Evolutionary conservation across 2,329 filamentous ascomycete species (phyloP).

Genomic region (Chlorencoelia australis): DNA sequence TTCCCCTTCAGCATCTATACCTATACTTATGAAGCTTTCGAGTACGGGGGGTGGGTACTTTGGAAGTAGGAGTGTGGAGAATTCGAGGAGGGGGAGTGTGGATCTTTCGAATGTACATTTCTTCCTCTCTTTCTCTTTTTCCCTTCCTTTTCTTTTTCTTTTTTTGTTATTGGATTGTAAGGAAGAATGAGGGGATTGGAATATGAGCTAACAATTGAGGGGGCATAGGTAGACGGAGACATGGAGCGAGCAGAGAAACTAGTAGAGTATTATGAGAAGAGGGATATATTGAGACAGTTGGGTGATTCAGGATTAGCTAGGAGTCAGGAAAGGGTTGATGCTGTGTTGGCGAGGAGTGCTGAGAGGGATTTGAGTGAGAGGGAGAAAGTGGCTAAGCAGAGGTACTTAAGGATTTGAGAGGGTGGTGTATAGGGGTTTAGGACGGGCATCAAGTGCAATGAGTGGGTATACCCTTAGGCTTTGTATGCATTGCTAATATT

Average conservation of each 20-base stretch:
- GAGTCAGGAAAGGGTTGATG: constrained; percentile 3
- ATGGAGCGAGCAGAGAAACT: constrained; percentile 2
- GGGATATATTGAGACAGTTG: constrained; percentile 1
- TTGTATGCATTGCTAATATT: not conserved
- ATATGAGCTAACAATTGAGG: not conserved
- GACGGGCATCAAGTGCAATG: no score
- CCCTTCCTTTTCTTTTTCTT: not conserved
- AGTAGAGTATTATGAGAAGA: constrained; percentile 2
- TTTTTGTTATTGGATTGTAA: not conserved
- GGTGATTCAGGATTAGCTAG: not conserved
- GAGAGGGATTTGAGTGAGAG: not conserved
- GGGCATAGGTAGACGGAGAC: constrained; percentile 1
- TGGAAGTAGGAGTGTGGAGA: no score
- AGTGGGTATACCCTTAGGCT: not conserved
- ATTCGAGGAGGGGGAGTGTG: no score
- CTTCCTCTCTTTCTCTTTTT: no score
- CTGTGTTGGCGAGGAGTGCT: not conserved
- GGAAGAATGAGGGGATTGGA: not conserved
- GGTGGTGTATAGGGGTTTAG: no score
- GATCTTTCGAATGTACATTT: no score
- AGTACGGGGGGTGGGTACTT: not conserved
- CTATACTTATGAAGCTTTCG: not conserved
- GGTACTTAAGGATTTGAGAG: no score
- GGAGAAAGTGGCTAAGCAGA: not conserved
- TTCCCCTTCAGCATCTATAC: not conserved